A percentile compares a stretch with the other conserved stretches of the same genome.
Conservation (phyloP, 805 yeast genomes). For the Yamadazyma olivae region DNA sequence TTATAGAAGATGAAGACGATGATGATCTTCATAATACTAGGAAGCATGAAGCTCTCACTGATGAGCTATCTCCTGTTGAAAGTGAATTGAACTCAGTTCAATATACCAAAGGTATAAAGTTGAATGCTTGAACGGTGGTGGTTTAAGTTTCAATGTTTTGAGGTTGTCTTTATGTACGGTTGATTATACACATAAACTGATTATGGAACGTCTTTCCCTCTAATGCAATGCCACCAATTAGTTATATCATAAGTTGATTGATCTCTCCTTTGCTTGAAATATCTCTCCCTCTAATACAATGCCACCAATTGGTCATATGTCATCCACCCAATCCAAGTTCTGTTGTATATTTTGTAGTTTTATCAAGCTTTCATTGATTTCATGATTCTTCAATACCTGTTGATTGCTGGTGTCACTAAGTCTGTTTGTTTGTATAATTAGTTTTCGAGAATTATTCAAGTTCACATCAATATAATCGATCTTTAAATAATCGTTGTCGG, state of each 20-base stretch:
- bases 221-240: no score
- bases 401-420: conserved; percentile 7
- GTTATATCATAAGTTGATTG: no score
- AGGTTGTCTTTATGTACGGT: no score
- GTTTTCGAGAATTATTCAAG: conserved; percentile 29
- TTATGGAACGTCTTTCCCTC: no score
- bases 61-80: background rate
- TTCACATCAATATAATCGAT: conserved; percentile 33
- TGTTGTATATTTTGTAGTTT: conserved; percentile 6
- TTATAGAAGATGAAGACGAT: conserved; percentile 24
- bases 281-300: no score
- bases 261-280: no score
- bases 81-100: conserved; percentile 7
- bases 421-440: conserved; percentile 18
- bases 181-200: no score
- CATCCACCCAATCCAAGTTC: conserved; percentile 10
- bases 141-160: background rate
- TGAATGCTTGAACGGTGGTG: conserved; percentile 3
- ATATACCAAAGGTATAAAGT: conserved; percentile 1
- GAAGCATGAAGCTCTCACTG: background rate
- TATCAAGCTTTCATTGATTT: conserved; percentile 12
- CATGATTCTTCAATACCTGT: conserved; percentile 2
- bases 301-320: no score
- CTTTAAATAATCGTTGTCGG: conserved; percentile 25
- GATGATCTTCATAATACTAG: background rate